A percentile compares a stretch with the other conserved stretches of the same genome.
Evolutionary conservation across 2,329 filamentous ascomycete genomes (phyloP).

Genomic region (Aspergillus fumigatus): DNA sequence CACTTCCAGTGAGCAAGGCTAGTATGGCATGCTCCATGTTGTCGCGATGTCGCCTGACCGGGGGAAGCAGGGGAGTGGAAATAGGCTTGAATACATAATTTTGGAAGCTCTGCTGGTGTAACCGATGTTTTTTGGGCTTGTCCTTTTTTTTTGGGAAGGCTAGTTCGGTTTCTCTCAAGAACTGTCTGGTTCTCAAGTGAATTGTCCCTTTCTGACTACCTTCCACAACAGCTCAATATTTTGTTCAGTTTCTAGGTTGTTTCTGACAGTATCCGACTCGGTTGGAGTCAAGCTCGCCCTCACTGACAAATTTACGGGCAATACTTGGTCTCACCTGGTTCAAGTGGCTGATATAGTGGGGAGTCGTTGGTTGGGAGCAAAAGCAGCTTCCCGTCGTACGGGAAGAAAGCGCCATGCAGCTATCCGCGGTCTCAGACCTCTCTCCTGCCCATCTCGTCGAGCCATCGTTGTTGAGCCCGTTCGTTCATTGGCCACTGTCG

Average conservation of each 20-base stretch:
- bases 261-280: constrained; percentile 3
- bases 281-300: constrained; percentile 12
- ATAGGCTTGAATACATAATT: constrained; percentile 2
- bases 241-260: background rate
- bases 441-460: constrained; percentile 22
- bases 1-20: constrained; percentile 11
- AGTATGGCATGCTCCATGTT: background rate
- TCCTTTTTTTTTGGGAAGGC: background rate
- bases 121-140: background rate
- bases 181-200: background rate
- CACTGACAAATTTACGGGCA: constrained; percentile 1
- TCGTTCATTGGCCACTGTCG: constrained; percentile 20
- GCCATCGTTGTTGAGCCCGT: constrained; percentile 10
- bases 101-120: background rate
- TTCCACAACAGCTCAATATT: background rate
- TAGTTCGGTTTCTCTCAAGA: background rate
- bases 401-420: constrained; percentile 25
- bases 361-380: constrained; percentile 19
- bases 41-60: constrained; percentile 11
- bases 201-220: background rate
- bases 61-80: constrained; percentile 2
- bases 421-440: constrained; percentile 31
- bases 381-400: constrained; percentile 26
- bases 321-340: constrained; percentile 7
- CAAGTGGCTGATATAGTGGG: constrained; percentile 11